Percentiles rank a stretch among this genome's conserved stretches.
Conservation (phyloP, 176 grass and related monocot species). For the Saccharum spontaneum region DNA sequence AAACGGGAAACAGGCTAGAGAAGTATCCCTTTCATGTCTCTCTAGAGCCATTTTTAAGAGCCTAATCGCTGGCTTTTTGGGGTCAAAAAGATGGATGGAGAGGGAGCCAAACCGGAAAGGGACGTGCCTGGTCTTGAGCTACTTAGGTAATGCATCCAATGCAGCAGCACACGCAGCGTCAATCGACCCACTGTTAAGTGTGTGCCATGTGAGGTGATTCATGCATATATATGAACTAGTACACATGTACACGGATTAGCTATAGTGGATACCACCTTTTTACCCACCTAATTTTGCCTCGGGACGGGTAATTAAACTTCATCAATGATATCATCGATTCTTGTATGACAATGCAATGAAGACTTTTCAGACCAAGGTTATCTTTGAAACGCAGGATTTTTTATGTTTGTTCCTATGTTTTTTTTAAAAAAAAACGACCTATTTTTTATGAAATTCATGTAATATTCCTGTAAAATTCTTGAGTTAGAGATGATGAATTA, state of each 20-base stretch:
- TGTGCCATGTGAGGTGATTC: conserved; percentile 60
- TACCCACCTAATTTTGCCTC: conserved; percentile 53
- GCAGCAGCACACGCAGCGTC: conserved; percentile 8
- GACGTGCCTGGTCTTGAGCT: not conserved
- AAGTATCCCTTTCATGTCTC: conserved; percentile 66
- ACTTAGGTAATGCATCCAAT: conserved; percentile 40
- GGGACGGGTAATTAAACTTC: conserved; percentile 41
- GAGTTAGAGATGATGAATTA: not conserved
- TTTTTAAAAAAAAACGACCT: not conserved
- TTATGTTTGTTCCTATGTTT: not conserved
- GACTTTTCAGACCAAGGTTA: not conserved
- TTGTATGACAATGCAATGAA: not conserved
- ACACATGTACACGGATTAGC: conserved; percentile 19
- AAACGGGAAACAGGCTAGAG: conserved; percentile 44
- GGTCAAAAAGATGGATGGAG: conserved; percentile 39
- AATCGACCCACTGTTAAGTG: conserved; percentile 52
- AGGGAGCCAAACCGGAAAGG: conserved; percentile 30
- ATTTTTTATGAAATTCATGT: not conserved
- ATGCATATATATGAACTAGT: not conserved
- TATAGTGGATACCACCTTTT: conserved; percentile 50
- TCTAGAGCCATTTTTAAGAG: conserved; percentile 55
- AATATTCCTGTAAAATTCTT: too few species aligned
- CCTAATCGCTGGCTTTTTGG: conserved; percentile 46
- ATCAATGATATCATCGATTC: conserved; percentile 10
- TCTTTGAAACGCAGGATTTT: not conserved